phyloP scores from a whole-genome alignment of 2,329 filamentous ascomycete species.

The Fusarium haematococcum region DNA sequence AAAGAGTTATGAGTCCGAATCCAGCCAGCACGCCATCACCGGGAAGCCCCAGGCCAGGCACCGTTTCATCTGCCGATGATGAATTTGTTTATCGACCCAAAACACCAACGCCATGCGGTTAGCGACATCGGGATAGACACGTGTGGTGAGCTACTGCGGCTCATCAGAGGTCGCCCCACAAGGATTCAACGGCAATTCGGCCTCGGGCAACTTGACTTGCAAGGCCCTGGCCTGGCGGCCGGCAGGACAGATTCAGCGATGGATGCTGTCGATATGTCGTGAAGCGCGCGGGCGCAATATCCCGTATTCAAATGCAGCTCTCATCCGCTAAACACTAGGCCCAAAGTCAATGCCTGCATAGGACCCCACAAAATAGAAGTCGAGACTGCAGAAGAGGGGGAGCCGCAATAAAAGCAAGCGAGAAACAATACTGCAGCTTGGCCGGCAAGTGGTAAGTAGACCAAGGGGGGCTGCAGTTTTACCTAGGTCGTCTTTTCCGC shows the following conservation, averaged over 20 bases:
- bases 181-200: background rate
- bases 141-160: slow-evolving; percentile 7
- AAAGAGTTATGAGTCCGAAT: background rate
- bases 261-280: background rate
- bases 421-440: background rate
- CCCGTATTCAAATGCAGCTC: background rate
- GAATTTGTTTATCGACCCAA: background rate
- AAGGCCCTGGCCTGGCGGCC: background rate
- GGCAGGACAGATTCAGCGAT: background rate
- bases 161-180: slow-evolving; percentile 2
- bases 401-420: background rate
- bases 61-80: slow-evolving; percentile 2
- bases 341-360: background rate
- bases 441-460: background rate
- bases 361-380: slow-evolving; percentile 6
- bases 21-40: background rate
- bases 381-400: background rate
- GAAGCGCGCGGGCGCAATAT: background rate
- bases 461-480: background rate
- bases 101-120: slow-evolving; percentile 2
- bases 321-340: background rate
- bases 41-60: background rate
- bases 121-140: slow-evolving; percentile 11
- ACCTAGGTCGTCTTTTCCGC: background rate
- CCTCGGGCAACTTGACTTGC: background rate